Conservation (phyloP, 73 alveolate genomes). For the Stentor coeruleus region DNA sequence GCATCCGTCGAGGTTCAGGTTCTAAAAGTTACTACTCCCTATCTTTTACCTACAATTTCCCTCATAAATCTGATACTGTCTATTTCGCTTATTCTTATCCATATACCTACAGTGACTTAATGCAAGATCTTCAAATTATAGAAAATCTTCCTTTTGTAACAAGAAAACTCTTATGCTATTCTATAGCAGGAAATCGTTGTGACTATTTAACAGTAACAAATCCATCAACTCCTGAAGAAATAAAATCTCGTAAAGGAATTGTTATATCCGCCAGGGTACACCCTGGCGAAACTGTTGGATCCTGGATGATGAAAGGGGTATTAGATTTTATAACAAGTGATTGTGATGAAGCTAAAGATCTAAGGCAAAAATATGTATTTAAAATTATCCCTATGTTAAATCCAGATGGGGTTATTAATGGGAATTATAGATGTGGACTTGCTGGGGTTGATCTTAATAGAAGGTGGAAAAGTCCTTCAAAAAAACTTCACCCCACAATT, state of each 20-base stretch:
- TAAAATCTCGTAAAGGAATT: conserved; percentile 53
- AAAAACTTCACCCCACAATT: conserved; percentile 92
- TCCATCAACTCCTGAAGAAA: conserved; percentile 51
- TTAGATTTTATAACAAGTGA: conserved; percentile 89
- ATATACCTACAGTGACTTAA: conserved; percentile 56
- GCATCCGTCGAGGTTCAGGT: conserved; percentile 27
- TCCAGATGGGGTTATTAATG: conserved; percentile 99
- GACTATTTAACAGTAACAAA: conserved; percentile 19
- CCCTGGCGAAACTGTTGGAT: conserved; percentile 98
- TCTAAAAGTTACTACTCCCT: conserved; percentile 44
- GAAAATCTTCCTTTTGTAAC: conserved; percentile 39
- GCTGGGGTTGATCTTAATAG: conserved; percentile 99
- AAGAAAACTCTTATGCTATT: conserved; percentile 64
- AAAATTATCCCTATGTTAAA: conserved; percentile 98
- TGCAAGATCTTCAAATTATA: neutral
- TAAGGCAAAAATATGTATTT: conserved; percentile 82
- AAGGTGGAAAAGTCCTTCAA: conserved; percentile 96
- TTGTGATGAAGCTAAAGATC: conserved; percentile 66
- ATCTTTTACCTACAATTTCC: conserved; percentile 52
- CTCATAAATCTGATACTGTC: conserved; percentile 48
- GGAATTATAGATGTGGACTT: conserved; percentile 75
- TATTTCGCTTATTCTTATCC: conserved; percentile 77
- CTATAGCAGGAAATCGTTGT: conserved; percentile 72
- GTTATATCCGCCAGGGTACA: conserved; percentile 94
- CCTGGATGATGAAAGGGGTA: conserved; percentile 61